These are phyloP conservation scores for Globomyces pollinis-pini DNA, from an alignment of 192 early-diverging fungal species.

Conservation along the genomic window DNA sequence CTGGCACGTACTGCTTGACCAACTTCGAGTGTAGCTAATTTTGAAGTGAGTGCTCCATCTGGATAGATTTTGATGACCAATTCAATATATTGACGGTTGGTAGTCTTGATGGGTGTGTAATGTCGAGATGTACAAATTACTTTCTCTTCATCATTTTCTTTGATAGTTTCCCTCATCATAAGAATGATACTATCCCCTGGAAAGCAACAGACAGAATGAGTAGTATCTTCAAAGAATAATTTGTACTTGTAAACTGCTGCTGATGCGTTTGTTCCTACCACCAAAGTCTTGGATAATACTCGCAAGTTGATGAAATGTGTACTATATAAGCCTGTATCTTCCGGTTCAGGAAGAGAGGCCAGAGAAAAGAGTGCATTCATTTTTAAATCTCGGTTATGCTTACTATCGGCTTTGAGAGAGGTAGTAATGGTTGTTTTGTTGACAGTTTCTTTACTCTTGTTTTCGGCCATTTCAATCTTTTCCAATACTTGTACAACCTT, in stretches of 20 bases:
- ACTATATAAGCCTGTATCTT: background rate
- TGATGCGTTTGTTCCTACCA: background rate
- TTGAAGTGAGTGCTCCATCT: slow-evolving; percentile 58
- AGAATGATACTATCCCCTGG: background rate
- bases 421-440: background rate
- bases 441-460: background rate
- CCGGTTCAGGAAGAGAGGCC: background rate
- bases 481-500: background rate
- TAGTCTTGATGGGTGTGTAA: background rate
- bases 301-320: slow-evolving; percentile 1
- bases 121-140: background rate
- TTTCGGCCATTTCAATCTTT: background rate
- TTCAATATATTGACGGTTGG: slow-evolving; percentile 45
- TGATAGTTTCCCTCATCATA: background rate
- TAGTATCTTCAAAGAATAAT: background rate
- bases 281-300: background rate
- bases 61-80: slow-evolving; percentile 73
- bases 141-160: background rate
- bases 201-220: background rate
- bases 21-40: slow-evolving; percentile 49
- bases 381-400: no score
- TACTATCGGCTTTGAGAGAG: no score
- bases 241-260: background rate
- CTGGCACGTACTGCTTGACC: slow-evolving; percentile 65
- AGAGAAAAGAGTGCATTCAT: no score